A percentile compares a stretch with the other conserved stretches of the same genome.
Conservation (phyloP, 1,284 basidiomycete species). For the Sanghuangporus weigelae region DNA sequence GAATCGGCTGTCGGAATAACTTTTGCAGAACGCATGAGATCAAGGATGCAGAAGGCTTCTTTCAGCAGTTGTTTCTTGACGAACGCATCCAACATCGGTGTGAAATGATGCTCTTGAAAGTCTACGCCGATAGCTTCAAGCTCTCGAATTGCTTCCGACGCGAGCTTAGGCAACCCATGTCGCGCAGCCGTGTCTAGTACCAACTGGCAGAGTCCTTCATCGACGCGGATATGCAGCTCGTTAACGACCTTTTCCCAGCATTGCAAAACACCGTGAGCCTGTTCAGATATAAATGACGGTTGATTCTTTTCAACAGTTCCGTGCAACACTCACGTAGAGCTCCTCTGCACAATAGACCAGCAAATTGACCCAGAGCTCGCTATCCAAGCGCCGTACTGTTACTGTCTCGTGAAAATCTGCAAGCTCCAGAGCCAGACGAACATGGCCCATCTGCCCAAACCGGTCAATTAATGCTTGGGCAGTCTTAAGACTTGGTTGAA, state of each 20-base stretch:
- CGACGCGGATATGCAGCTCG: constrained; percentile 49
- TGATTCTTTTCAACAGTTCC: background rate
- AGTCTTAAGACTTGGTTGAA: constrained; percentile 45
- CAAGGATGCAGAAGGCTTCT: constrained; percentile 52
- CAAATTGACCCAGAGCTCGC: constrained; percentile 54
- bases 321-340: constrained; percentile 50
- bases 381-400: constrained; percentile 47
- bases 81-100: constrained; percentile 63
- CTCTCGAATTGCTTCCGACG: constrained; percentile 54
- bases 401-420: constrained; percentile 51
- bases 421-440: constrained; percentile 66
- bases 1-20: constrained; percentile 44
- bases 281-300: constrained; percentile 12
- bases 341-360: constrained; percentile 51
- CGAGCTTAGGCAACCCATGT: constrained; percentile 62
- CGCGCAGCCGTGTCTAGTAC: constrained; percentile 72
- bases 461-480: constrained; percentile 44
- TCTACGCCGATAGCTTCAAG: constrained; percentile 44
- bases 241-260: constrained; percentile 62
- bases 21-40: constrained; percentile 47
- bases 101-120: constrained; percentile 66
- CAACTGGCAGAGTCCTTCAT: constrained; percentile 68
- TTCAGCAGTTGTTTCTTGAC: constrained; percentile 45
- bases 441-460: constrained; percentile 43
- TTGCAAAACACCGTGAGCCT: constrained; percentile 61